phyloP scores from a whole-genome alignment of 495 filamentous ascomycete genomes.

The Lichenothelia convexa region DNA sequence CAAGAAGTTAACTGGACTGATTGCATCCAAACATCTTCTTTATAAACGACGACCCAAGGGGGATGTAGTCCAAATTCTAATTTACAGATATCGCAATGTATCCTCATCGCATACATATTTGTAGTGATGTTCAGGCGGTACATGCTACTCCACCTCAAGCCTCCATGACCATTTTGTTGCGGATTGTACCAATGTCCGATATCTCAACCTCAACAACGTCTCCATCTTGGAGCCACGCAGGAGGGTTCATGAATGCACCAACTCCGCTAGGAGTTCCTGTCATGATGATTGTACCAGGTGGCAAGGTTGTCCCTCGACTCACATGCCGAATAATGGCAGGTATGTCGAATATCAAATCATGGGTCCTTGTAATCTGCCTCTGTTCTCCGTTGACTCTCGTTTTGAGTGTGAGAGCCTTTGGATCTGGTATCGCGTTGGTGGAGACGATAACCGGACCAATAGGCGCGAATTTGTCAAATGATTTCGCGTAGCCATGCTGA shows the following conservation, averaged over 20 bases:
- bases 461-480: slow-evolving; percentile 21
- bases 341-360: slow-evolving; percentile 19
- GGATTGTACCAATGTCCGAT: neutral
- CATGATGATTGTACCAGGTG: slow-evolving; percentile 17
- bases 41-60: too few relatives aligned
- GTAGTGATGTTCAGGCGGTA: too few relatives aligned
- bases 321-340: slow-evolving; percentile 21
- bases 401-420: slow-evolving; percentile 16
- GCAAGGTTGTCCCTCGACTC: slow-evolving; percentile 19
- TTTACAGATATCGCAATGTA: too few relatives aligned
- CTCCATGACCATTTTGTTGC: slow-evolving; percentile 1
- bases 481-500: slow-evolving; percentile 20
- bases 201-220: neutral
- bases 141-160: too few relatives aligned
- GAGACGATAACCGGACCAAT: slow-evolving; percentile 23
- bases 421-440: slow-evolving; percentile 15
- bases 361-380: slow-evolving; percentile 19
- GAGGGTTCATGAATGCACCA: slow-evolving; percentile 31
- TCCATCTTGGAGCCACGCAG: slow-evolving; percentile 17
- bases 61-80: too few relatives aligned
- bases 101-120: too few relatives aligned
- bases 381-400: slow-evolving; percentile 24
- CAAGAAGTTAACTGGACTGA: too few relatives aligned
- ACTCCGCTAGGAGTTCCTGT: slow-evolving; percentile 21
- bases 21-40: too few relatives aligned